phyloP scores from a whole-genome alignment of 2,329 filamentous ascomycete species.

The Immersiporthe knoxdaviesiana region DNA sequence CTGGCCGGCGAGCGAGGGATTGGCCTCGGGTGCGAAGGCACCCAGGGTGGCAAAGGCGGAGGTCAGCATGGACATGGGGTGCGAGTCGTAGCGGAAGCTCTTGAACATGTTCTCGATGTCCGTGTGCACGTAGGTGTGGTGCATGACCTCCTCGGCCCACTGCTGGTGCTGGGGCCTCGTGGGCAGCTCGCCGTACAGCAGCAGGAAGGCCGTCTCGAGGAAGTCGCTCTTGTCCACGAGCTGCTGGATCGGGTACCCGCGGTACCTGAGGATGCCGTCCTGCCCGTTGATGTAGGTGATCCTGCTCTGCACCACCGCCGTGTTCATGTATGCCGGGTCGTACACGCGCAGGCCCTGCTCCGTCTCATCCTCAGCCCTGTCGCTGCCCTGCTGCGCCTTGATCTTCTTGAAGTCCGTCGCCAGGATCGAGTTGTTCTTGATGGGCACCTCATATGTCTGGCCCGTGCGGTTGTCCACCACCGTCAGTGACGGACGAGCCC shows the following conservation, averaged over 20 bases:
- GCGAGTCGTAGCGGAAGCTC: slow-evolving; percentile 55
- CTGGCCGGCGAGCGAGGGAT: slow-evolving; percentile 53
- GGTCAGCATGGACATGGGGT: slow-evolving; percentile 56
- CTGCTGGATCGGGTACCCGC: slow-evolving; percentile 56
- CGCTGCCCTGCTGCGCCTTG: slow-evolving; percentile 38
- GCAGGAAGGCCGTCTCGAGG: slow-evolving; percentile 53
- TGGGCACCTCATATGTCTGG: slow-evolving; percentile 52
- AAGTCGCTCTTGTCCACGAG: slow-evolving; percentile 53
- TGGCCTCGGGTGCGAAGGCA: slow-evolving; percentile 54
- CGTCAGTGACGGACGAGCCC: slow-evolving; percentile 42
- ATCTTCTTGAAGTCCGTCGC: slow-evolving; percentile 58
- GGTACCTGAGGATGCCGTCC: slow-evolving; percentile 55
- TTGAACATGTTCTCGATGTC: slow-evolving; percentile 56
- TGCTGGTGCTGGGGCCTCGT: slow-evolving; percentile 43
- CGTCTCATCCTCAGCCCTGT: slow-evolving; percentile 50
- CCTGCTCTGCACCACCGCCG: slow-evolving; percentile 51
- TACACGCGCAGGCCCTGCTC: slow-evolving; percentile 53
- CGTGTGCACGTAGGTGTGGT: slow-evolving; percentile 54
- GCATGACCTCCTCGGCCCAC: slow-evolving; percentile 54
- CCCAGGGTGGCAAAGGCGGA: slow-evolving; percentile 54
- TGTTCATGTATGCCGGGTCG: slow-evolving; percentile 59
- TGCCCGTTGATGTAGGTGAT: slow-evolving; percentile 59
- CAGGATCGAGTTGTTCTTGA: slow-evolving; percentile 52
- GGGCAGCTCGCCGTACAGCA: slow-evolving; percentile 56
- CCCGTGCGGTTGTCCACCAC: slow-evolving; percentile 55